Evolutionary conservation across 495 filamentous ascomycete species (phyloP).

Genomic region (Ramalina peruviana): DNA sequence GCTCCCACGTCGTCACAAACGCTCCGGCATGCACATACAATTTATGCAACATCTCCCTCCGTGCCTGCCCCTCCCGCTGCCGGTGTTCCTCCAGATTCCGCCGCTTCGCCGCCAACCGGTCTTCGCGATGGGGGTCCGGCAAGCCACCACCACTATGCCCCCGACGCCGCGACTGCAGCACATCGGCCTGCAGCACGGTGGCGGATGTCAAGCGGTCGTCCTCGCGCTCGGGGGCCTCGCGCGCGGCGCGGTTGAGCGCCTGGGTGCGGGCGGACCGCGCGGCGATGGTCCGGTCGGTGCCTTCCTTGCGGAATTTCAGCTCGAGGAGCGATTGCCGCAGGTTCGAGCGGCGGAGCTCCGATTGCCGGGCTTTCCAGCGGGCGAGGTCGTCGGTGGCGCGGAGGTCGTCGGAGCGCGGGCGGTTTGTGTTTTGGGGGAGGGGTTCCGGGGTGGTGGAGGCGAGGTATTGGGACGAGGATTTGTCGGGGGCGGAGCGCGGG

Average conservation of each 20-base stretch:
- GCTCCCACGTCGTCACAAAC: constrained; percentile 50
- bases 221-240: constrained; percentile 37
- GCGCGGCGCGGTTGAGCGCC: constrained; percentile 28
- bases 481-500: constrained; percentile 26
- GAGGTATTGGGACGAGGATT: constrained; percentile 40
- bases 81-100: constrained; percentile 25
- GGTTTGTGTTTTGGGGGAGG: constrained; percentile 17
- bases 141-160: constrained; percentile 14
- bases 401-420: constrained; percentile 16
- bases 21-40: constrained; percentile 50
- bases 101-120: constrained; percentile 30
- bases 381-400: constrained; percentile 37
- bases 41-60: constrained; percentile 38
- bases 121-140: constrained; percentile 33
- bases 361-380: constrained; percentile 49
- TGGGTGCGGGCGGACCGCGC: constrained; percentile 25
- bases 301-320: constrained; percentile 41
- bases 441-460: constrained; percentile 28
- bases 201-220: constrained; percentile 48
- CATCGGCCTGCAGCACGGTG: constrained; percentile 31
- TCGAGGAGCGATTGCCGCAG: constrained; percentile 47
- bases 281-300: constrained; percentile 24
- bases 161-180: constrained; percentile 18
- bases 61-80: constrained; percentile 25
- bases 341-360: constrained; percentile 43